Evolutionary conservation across 139 green algal species (phyloP), one percentile per base, ranked within the genome.

Genomic region (Chlorella sp.): DNA sequence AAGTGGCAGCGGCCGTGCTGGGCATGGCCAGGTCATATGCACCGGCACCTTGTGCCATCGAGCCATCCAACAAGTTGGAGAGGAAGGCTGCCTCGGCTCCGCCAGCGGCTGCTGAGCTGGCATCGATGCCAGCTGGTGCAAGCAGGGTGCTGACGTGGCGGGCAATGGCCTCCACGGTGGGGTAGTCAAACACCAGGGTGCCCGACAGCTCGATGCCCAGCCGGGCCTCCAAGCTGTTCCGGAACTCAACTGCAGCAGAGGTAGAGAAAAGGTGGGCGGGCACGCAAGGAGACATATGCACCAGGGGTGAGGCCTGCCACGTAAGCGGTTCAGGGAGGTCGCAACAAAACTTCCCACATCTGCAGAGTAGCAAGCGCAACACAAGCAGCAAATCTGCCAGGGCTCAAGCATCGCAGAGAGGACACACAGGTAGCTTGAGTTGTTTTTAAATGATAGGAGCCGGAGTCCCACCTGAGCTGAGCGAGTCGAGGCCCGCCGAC

Each of bases 201-300:
- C 83, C 76, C 0, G 94, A 91, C n/a, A 96, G 89, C 57, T 93
- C 40, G 16, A 96, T 32, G 61, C 86, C 88, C 60, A 97, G 95
- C 53, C 78, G 42, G 19, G 91, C 86, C 73, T 93, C 91, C 19
- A 93, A 53, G 69, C 76, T 78, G 66, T 94, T 96, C 28, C 92
- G 92, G 36, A 97, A 95, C 94, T 98, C 96, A 66, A 98, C 96
- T 64, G 81, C 66, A 30, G 57, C 19, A 96, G 86, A 73, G 19
- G 78, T 26, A 32, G 57, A 22, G 24, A 34, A 3, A 15, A 91
- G 40, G 37, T 83, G 3, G 28, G 78, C 18, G 36, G 37, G 21
- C 64, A 89, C 42, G 24, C 37, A 64, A 12, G 34, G 14, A 42
- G 68, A 28, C 36, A 32, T 48, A n/a, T n/a, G 66, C 66, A 28